Conservation (phyloP, 1,139 yeast species). For the Candida dubliniensis region DNA sequence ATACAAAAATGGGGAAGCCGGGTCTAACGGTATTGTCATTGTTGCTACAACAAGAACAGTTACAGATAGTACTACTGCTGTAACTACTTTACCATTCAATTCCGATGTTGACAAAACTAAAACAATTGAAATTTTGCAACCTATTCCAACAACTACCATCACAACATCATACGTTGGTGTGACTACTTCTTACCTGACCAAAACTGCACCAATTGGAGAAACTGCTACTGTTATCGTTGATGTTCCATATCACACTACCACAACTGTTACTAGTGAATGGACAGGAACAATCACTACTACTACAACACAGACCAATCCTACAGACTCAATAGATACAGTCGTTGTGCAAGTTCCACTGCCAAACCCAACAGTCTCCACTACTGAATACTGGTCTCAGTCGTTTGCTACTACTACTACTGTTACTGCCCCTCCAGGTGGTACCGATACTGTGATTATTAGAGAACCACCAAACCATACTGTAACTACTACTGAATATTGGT, state of each 20-base stretch:
- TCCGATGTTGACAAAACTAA: constrained; percentile 15
- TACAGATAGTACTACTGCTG: constrained; percentile 21
- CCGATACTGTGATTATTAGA: too few species aligned
- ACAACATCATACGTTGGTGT: constrained; percentile 5
- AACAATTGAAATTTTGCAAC: constrained; percentile 20
- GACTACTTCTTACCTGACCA: constrained; percentile 12
- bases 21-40: constrained; percentile 24
- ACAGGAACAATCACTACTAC: constrained; percentile 11
- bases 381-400: neutral
- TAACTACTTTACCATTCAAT: constrained; percentile 20
- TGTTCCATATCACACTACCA: constrained; percentile 17
- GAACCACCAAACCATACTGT: too few species aligned
- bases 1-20: constrained; percentile 15
- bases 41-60: constrained; percentile 24
- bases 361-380: neutral
- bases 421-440: too few species aligned
- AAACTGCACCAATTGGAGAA: neutral
- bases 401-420: too few species aligned
- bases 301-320: neutral
- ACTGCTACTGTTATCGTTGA: constrained; percentile 5
- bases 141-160: constrained; percentile 15
- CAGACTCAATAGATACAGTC: neutral
- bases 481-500: too few species aligned
- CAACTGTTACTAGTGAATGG: constrained; percentile 3
- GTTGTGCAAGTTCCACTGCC: neutral